These are phyloP conservation scores for Candolleomyces aberdarensis DNA, from an alignment of 768 basidiomycete species.

Conservation along the genomic window DNA sequence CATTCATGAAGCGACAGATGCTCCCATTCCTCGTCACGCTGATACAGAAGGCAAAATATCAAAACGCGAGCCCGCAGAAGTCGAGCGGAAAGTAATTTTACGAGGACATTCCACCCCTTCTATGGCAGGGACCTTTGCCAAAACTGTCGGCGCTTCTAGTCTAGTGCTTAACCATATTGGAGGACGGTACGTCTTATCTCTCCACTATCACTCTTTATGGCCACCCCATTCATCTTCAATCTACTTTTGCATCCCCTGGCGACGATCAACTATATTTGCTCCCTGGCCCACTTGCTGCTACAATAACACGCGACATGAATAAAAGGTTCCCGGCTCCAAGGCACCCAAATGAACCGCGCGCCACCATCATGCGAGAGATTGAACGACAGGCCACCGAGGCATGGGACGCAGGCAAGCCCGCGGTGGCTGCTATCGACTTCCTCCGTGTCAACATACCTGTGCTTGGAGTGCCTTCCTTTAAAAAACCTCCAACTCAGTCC, in stretches of 20 bases:
- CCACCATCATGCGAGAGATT: constrained; percentile 54
- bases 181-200: constrained; percentile 43
- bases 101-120: constrained; percentile 77
- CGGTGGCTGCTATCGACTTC: constrained; percentile 56
- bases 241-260: background rate
- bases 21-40: constrained; percentile 55
- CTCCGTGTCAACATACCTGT: constrained; percentile 43
- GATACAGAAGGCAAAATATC: constrained; percentile 40
- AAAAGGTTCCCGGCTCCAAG: constrained; percentile 54
- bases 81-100: constrained; percentile 49
- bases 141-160: constrained; percentile 50
- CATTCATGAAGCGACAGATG: constrained; percentile 85
- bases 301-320: background rate
- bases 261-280: background rate
- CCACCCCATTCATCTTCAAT: background rate
- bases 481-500: background rate
- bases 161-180: constrained; percentile 81
- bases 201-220: background rate
- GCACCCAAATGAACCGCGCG: constrained; percentile 31
- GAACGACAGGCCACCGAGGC: constrained; percentile 59
- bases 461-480: constrained; percentile 1
- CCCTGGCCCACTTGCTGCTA: background rate
- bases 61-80: constrained; percentile 37
- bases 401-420: constrained; percentile 47
- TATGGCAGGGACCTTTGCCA: constrained; percentile 79